A percentile compares a stretch with the other conserved stretches of the same genome.
Evolutionary conservation across 257 asterid species (phyloP).

Genomic region (Solanum corneliomulleri): DNA sequence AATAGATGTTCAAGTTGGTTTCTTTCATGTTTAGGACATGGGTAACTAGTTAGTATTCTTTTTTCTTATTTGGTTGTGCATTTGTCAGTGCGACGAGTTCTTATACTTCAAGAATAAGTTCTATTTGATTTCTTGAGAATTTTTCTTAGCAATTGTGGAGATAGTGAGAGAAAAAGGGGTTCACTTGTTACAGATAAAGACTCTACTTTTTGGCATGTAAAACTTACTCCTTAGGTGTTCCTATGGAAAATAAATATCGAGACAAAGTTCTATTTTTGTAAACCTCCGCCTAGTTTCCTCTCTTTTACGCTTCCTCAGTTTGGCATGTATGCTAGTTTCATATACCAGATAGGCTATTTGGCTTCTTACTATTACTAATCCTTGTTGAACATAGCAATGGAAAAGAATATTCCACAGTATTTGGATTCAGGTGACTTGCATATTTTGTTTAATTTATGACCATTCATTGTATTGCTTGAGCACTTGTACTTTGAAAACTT

Average conservation of each 20-base stretch:
- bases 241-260: background rate
- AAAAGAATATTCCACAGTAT: background rate
- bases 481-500: background rate
- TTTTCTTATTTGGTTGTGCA: background rate
- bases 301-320: background rate
- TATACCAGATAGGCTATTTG: background rate
- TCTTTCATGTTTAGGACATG: background rate
- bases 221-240: background rate
- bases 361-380: background rate
- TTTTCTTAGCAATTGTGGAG: background rate
- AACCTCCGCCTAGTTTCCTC: background rate
- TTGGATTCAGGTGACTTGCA: background rate
- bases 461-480: background rate
- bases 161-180: background rate
- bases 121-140: slow-evolving; percentile 1
- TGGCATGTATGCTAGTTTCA: background rate
- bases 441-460: background rate
- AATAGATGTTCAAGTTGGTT: background rate
- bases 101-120: slow-evolving; percentile 8
- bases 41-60: background rate
- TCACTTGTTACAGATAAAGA: background rate
- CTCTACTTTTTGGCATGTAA: background rate
- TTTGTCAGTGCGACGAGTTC: background rate
- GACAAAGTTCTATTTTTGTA: background rate
- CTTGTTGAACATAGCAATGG: background rate